Evolutionary conservation across 306 rosid species (phyloP), one percentile per base, ranked within the genome.

Genomic region (Malus sylvestris): DNA sequence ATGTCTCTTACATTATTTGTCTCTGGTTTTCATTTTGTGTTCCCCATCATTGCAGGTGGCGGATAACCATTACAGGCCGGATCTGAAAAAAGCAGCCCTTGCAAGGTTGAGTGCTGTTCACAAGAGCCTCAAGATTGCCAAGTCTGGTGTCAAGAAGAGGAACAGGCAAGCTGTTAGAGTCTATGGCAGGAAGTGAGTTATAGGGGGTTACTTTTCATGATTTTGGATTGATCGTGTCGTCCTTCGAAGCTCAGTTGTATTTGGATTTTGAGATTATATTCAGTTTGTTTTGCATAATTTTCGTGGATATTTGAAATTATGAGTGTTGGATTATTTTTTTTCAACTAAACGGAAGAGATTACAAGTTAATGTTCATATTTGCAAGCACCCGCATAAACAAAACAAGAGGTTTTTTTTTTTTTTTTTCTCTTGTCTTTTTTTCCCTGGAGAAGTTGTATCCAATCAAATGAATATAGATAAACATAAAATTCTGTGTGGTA

Each of bases 141-240:
- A 95, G 87, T 95, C 97, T 19, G 99, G 99, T 68, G 91, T 66
- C 32, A 93, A 91, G 94, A 93, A 93, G 90, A 93, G 89, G 90
- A 93, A 90, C 78, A 93, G 97, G 72, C 96, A 90, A 67, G 91
- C 88, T 2, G 68, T 80, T 79, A 89, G 67, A 83, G 59, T 73
- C 76, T 72, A 0, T 74, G 85, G 87, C 60, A 63, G 86, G 68
- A 70, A 82, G 64, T 85, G 82, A 85, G 67, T 19, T 18, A 30
- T 20, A 27, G 46, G 60, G 40, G 11, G 71, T 63, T 38, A 10
- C 18, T 62, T 44, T 65, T 49, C 19, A 19, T 60, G 29, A 18
- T 75, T 55, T 73, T 68, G 51, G 73, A 18, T 67, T 76, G 20
- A 3, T 30, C 2, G 44, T 13, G 45, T 44, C 20, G 6, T 62